These are phyloP conservation scores for Iberis pinnata DNA, from an alignment of 345 rosid species.

Conservation along the genomic window DNA sequence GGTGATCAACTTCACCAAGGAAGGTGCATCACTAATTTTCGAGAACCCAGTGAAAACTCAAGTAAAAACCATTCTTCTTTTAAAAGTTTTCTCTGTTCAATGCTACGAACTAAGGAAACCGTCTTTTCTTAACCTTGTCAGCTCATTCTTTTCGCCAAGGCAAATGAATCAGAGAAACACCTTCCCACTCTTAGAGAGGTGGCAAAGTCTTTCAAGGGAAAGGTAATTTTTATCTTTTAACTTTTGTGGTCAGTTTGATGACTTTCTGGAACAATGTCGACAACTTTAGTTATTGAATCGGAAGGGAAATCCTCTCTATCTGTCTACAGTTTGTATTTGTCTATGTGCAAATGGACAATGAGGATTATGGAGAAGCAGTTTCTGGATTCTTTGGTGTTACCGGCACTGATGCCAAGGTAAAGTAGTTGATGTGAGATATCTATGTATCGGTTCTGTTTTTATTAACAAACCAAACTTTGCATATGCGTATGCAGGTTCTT, in stretches of 20 bases:
- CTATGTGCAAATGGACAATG: constrained; percentile 77
- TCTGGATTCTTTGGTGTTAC: constrained; percentile 83
- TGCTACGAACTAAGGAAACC: constrained; percentile 3
- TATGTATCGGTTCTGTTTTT: constrained; percentile 3
- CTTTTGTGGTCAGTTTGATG: neutral
- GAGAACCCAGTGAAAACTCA: constrained; percentile 80
- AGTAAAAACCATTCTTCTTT: constrained; percentile 32
- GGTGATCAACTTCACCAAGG: constrained; percentile 75
- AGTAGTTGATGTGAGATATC: constrained; percentile 4
- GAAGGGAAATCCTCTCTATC: constrained; percentile 4
- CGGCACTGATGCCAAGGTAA: constrained; percentile 61
- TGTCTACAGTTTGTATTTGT: constrained; percentile 75
- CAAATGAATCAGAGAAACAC: constrained; percentile 66
- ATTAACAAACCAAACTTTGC: neutral
- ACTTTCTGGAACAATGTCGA: constrained; percentile 1
- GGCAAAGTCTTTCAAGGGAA: constrained; percentile 80
- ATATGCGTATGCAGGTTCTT: constrained; percentile 49
- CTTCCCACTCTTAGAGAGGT: constrained; percentile 63
- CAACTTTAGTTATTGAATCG: constrained; percentile 3
- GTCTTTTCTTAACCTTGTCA: constrained; percentile 30
- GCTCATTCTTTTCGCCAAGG: constrained; percentile 66
- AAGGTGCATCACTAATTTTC: constrained; percentile 66
- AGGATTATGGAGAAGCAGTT: constrained; percentile 85
- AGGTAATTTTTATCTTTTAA: constrained; percentile 40
- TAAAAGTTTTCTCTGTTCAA: neutral